Evolutionary conservation across 2,329 filamentous ascomycete genomes (phyloP).

Genomic region (Fusarium floridanum): DNA sequence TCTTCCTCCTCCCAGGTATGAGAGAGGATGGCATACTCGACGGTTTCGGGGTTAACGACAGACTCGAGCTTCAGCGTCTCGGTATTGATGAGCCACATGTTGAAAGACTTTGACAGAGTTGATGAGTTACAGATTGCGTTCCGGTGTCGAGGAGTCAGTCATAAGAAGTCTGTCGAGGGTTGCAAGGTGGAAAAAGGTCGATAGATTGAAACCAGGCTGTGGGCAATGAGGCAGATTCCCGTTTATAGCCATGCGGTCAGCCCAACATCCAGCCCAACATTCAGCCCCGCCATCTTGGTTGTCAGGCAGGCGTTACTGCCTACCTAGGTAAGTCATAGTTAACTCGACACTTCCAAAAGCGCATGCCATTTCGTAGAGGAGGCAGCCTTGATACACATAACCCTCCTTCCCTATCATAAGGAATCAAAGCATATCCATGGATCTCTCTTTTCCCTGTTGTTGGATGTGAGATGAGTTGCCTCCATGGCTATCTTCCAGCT

Average conservation of each 20-base stretch:
- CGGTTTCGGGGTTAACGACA: conserved; percentile 28
- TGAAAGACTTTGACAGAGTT: not conserved
- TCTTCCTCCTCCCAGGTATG: conserved; percentile 50
- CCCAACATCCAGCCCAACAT: not conserved
- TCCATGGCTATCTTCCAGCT: too few relatives aligned
- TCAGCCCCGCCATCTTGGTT: not conserved
- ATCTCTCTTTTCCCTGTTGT: too few relatives aligned
- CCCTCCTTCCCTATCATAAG: too few relatives aligned
- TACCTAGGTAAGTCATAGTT: too few relatives aligned
- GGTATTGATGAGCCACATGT: conserved; percentile 44
- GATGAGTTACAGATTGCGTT: not conserved
- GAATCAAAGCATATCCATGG: too few relatives aligned
- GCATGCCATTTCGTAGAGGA: too few relatives aligned
- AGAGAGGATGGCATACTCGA: conserved; percentile 49
- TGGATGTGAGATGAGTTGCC: too few relatives aligned
- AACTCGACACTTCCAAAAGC: too few relatives aligned
- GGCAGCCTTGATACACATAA: too few relatives aligned
- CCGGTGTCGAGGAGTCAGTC: not conserved
- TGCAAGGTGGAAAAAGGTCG: not conserved
- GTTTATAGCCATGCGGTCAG: not conserved
- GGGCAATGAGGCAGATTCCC: not conserved
- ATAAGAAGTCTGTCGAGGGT: not conserved
- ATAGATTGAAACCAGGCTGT: not conserved
- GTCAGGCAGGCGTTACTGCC: too few relatives aligned
- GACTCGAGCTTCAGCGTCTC: conserved; percentile 31